Evolutionary conservation across 1,139 yeast species (phyloP).

Genomic region (Kodamaea ohmeri): DNA sequence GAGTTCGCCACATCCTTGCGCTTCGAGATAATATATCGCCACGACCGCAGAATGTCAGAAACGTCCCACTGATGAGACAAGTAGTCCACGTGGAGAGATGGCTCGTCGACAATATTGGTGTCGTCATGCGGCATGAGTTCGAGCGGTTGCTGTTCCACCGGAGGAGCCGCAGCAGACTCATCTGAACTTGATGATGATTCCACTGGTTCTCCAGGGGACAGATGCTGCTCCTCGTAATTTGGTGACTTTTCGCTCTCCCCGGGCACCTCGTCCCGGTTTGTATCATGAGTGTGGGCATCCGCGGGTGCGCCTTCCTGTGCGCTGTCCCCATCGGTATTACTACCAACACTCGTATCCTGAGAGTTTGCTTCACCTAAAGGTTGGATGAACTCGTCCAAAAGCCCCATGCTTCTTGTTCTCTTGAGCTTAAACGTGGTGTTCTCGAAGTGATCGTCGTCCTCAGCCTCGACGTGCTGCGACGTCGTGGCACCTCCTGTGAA

Average conservation of each 20-base stretch:
- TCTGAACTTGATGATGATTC: not conserved
- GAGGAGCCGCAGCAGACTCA: not conserved
- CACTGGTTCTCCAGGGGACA: not conserved
- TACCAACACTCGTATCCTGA: not conserved
- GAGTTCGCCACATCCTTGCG: conserved; percentile 72
- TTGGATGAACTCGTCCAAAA: conserved; percentile 68
- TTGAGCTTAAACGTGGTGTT: conserved; percentile 74
- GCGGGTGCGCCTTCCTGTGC: too few relatives aligned
- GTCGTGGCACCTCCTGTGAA: conserved; percentile 52
- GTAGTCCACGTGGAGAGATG: conserved; percentile 89
- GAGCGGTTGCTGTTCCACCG: not conserved
- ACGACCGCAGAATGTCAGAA: conserved; percentile 84
- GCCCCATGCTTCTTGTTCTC: conserved; percentile 80
- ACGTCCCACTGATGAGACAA: conserved; percentile 96
- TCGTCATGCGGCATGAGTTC: conserved; percentile 75
- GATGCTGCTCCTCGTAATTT: too few relatives aligned
- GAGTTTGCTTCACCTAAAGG: conserved; percentile 12
- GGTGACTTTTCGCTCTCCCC: too few relatives aligned
- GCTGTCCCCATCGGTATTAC: too few relatives aligned
- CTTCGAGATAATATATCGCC: conserved; percentile 87
- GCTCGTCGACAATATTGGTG: conserved; percentile 74
- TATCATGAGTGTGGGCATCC: not conserved
- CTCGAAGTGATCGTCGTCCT: conserved; percentile 68
- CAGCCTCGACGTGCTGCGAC: conserved; percentile 64
- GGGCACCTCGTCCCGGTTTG: not conserved